Evolutionary conservation across 306 rosid genomes (phyloP).

Genomic region (Casuarina cunninghamiana): DNA sequence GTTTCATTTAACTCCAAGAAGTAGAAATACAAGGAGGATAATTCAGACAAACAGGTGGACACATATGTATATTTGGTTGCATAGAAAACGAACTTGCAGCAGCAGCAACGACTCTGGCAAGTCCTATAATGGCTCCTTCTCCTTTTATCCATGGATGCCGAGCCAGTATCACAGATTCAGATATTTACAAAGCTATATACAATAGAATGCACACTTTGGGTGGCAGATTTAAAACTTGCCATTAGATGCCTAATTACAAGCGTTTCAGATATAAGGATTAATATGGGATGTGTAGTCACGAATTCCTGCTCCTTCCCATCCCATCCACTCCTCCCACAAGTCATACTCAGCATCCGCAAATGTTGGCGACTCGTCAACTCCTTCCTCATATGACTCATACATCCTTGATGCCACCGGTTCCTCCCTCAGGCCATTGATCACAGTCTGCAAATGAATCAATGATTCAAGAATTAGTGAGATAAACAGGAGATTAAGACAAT

Average conservation of each 20-base stretch:
- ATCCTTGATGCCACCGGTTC: slow-evolving; percentile 33
- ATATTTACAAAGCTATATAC: not conserved
- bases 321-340: slow-evolving; percentile 98
- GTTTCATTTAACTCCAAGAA: no score
- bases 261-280: slow-evolving; percentile 66
- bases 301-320: slow-evolving; percentile 98
- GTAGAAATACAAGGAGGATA: no score
- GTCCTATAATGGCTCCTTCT: no score
- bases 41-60: no score
- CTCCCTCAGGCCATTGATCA: slow-evolving; percentile 65
- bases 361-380: slow-evolving; percentile 51
- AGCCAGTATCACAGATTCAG: no score
- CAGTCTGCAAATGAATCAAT: slow-evolving; percentile 40
- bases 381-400: slow-evolving; percentile 38
- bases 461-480: not conserved
- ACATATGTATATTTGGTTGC: no score
- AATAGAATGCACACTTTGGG: not conserved
- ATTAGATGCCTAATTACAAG: not conserved
- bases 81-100: no score
- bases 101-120: no score
- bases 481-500: not conserved
- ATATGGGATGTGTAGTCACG: slow-evolving; percentile 80
- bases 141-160: no score
- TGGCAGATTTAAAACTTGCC: not conserved
- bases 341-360: slow-evolving; percentile 70